phyloP scores from a whole-genome alignment of 345 rosid genomes.

The Syzygium aqueum region DNA sequence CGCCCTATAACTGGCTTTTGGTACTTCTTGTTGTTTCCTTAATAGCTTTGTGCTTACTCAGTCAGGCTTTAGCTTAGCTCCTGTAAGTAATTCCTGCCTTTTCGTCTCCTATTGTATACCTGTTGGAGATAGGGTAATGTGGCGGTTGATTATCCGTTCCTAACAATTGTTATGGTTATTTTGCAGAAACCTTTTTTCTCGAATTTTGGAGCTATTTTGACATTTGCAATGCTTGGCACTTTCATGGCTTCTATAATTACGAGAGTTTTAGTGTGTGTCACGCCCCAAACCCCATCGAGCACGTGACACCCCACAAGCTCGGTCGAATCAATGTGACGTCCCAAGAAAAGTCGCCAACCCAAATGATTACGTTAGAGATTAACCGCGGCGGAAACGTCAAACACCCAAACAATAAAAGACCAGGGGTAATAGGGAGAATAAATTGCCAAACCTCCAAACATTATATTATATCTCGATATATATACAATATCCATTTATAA shows the following conservation, averaged over 20 bases:
- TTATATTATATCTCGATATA: too few relatives aligned
- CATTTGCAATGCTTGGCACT: constrained; percentile 84
- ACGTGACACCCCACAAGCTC: too few relatives aligned
- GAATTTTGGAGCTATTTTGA: constrained; percentile 94
- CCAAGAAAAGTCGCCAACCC: too few relatives aligned
- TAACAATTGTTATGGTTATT: not conserved
- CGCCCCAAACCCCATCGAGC: too few relatives aligned
- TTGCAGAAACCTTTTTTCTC: constrained; percentile 93
- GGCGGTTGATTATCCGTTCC: not conserved
- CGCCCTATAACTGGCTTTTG: not conserved
- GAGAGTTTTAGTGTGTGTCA: constrained; percentile 85
- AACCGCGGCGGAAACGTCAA: too few relatives aligned
- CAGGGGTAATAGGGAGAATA: too few relatives aligned
- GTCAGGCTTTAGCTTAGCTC: constrained; percentile 89
- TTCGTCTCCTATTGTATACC: not conserved
- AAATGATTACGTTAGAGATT: too few relatives aligned
- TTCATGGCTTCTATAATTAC: constrained; percentile 81
- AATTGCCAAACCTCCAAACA: too few relatives aligned
- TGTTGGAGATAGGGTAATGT: not conserved
- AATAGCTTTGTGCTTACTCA: constrained; percentile 51
- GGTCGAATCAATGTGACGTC: too few relatives aligned
- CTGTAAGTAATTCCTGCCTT: constrained; percentile 44
- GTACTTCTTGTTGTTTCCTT: constrained; percentile 32
- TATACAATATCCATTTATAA: too few relatives aligned
- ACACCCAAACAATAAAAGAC: too few relatives aligned